Evolutionary conservation across 257 asterid species (phyloP).

Genomic region (Cynanchum wilfordii): DNA sequence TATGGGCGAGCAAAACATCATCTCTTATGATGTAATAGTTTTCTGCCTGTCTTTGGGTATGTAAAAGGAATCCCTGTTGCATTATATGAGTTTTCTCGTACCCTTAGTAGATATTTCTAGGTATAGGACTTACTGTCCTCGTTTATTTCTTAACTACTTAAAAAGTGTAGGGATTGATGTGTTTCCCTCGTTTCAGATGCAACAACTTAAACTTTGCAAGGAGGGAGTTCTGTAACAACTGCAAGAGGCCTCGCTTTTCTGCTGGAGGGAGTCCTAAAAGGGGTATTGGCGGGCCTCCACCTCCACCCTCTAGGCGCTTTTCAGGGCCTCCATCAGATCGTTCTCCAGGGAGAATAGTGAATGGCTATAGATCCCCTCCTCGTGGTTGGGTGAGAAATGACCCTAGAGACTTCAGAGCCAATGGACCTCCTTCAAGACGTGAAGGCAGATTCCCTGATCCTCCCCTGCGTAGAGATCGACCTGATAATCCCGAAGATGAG

Average conservation of each 20-base stretch:
- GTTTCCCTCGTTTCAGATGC: conserved; percentile 42
- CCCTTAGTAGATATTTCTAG: background rate
- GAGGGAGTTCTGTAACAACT: conserved; percentile 82
- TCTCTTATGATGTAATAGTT: background rate
- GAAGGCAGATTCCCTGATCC: conserved; percentile 57
- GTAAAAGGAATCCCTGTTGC: background rate
- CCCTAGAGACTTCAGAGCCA: conserved; percentile 57
- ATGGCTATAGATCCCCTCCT: conserved; percentile 66
- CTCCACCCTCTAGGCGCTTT: conserved; percentile 39
- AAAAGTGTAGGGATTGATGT: background rate
- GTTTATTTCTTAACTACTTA: conserved; percentile 3
- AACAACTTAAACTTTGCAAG: conserved; percentile 87
- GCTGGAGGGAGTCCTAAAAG: conserved; percentile 51
- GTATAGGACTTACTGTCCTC: background rate
- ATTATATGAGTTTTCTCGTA: background rate
- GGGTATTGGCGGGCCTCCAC: conserved; percentile 50
- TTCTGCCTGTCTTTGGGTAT: background rate
- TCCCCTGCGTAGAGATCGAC: conserved; percentile 43
- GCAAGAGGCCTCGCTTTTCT: conserved; percentile 66
- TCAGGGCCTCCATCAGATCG: conserved; percentile 24
- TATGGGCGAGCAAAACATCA: background rate
- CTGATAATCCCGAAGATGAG: conserved; percentile 41
- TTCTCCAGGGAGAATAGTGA: conserved; percentile 54
- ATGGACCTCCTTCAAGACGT: conserved; percentile 48
- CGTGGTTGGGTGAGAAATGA: conserved; percentile 68